phyloP scores from a whole-genome alignment of 2,329 filamentous ascomycete genomes.

The Hysterium pulicare region DNA sequence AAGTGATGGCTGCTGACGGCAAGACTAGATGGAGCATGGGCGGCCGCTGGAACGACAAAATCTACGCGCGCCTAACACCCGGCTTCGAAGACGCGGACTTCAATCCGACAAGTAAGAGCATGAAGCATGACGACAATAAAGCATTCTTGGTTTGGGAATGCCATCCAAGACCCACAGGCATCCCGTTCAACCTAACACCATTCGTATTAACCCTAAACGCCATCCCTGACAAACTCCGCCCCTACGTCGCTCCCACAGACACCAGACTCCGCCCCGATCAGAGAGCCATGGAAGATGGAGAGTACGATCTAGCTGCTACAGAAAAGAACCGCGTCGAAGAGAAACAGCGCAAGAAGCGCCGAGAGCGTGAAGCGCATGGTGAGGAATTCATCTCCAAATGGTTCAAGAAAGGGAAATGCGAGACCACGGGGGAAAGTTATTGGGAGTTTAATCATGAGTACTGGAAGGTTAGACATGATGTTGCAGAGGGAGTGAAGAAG shows the following conservation, averaged over 20 bases:
- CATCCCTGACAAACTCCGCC: conserved; percentile 73
- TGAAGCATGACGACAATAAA: conserved; percentile 61
- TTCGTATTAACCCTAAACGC: conserved; percentile 95
- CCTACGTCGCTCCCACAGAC: conserved; percentile 84
- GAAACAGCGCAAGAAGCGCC: conserved; percentile 74
- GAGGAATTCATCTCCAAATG: conserved; percentile 81
- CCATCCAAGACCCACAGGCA: conserved; percentile 72
- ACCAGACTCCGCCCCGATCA: conserved; percentile 92
- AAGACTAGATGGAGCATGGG: conserved; percentile 84
- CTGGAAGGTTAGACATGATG: conserved; percentile 71
- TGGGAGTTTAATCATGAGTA: conserved; percentile 90
- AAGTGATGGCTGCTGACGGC: conserved; percentile 76
- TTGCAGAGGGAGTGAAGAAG: conserved; percentile 57
- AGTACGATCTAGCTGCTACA: conserved; percentile 86
- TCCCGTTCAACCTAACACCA: conserved; percentile 95
- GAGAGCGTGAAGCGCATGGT: conserved; percentile 70
- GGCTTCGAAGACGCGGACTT: conserved; percentile 76
- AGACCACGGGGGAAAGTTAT: conserved; percentile 80
- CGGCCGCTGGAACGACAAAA: conserved; percentile 94
- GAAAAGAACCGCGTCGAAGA: conserved; percentile 96
- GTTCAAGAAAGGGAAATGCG: conserved; percentile 72
- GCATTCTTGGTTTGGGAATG: conserved; percentile 94
- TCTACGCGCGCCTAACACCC: conserved; percentile 89
- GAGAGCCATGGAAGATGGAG: conserved; percentile 96
- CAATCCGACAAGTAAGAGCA: conserved; percentile 17